Evolutionary conservation across 192 early-diverging fungal genomes (phyloP), one percentile per base, ranked within the genome.

Genomic region (Linnemannia schmuckeri): DNA sequence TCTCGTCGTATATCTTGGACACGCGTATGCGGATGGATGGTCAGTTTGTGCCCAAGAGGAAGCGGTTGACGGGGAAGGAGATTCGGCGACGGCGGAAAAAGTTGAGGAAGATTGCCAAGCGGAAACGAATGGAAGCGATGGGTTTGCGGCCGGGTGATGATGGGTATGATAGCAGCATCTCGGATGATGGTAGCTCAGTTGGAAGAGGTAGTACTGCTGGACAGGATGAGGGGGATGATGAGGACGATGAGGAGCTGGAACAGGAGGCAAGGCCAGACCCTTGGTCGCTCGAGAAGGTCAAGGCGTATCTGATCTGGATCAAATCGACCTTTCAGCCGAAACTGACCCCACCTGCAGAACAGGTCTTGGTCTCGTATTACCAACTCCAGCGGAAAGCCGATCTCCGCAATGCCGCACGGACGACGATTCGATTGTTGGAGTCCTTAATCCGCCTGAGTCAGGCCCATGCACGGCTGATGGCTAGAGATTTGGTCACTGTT

Each of bases 351-450:
- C 93, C 92, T 17, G 92, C 93, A 72, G 91, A 93, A 54, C 87
- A 90, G 40, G 93, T 96, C 22, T 86, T 96, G 66, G 90, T 90
- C 6, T 69, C 91, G 18, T 96, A 96, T 86, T 96, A 96, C 77
- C 94, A 94, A 79, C 66, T 92, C 35, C 95, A 96, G 79, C 89
- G 96, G 4, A 90, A 91, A 46, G 85, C 91, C 9, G 96, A 96
- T 80, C 57, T 90, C 20, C 82, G 91, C 30, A 93, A 94, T 57
- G 91, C 93, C 1, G 95, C 95, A 0, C 81, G 96, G 49, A 96
- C 96, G 54, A 96, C 96, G 1, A 91, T 96, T 46, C 88, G 93
- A 41, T 71, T 95, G 7, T 81, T 95, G 24, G 94, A 94, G 82
- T 92, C 90, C 24, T 85, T 94, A 63, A 92, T 94, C n/a, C 89